phyloP scores from a whole-genome alignment of 371 early-diverging fungal genomes.

The Rhizomucor pusillus region DNA sequence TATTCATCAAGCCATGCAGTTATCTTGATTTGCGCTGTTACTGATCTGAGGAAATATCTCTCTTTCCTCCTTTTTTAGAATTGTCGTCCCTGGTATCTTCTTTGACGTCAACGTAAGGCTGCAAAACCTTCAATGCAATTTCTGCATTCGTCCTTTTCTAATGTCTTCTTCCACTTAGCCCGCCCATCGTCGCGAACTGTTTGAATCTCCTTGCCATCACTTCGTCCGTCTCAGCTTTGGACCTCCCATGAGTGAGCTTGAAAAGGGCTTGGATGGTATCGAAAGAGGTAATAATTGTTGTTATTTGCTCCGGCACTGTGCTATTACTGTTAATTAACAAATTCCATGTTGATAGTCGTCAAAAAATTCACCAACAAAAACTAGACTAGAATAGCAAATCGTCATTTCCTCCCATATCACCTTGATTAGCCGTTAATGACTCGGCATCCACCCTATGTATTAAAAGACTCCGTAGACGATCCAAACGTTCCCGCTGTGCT shows the following conservation, averaged over 20 bases:
- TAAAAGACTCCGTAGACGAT: conserved; percentile 38
- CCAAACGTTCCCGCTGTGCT: conserved; percentile 44
- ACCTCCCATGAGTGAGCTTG: conserved; percentile 44
- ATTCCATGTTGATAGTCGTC: background rate
- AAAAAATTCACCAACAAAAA: background rate
- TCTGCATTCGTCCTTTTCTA: too few species aligned
- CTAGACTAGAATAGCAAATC: conserved; percentile 40
- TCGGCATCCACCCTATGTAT: conserved; percentile 46
- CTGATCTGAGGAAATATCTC: too few species aligned
- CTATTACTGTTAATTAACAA: too few species aligned
- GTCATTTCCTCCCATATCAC: conserved; percentile 29
- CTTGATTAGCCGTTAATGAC: conserved; percentile 15
- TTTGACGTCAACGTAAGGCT: conserved; percentile 48
- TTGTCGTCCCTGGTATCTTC: conserved; percentile 50
- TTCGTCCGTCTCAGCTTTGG: conserved; percentile 51
- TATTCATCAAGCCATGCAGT: too few species aligned
- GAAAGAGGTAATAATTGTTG: conserved; percentile 39
- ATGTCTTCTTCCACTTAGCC: conserved; percentile 19
- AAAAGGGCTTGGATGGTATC: conserved; percentile 44
- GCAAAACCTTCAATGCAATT: too few species aligned
- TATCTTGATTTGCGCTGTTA: too few species aligned
- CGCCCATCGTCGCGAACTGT: conserved; percentile 46
- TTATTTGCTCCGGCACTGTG: too few species aligned
- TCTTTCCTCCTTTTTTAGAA: conserved; percentile 10
- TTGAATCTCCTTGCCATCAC: conserved; percentile 49